Conservation (phyloP, 768 basidiomycete genomes). For the Dioszegia hungarica region DNA sequence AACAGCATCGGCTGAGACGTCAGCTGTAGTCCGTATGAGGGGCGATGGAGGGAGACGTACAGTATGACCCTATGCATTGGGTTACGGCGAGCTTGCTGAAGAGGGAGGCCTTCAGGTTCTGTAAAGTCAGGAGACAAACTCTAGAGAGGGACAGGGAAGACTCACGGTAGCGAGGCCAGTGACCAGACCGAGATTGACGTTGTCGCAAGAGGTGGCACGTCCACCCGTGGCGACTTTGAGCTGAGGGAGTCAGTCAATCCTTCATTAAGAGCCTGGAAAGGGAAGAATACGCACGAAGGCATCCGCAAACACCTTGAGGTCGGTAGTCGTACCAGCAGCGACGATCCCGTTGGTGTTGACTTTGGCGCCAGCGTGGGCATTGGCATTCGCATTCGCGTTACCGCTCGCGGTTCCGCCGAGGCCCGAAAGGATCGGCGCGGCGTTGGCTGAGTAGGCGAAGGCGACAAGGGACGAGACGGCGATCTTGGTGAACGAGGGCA, state of each 20-base stretch:
- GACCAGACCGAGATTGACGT: not conserved
- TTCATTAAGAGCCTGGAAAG: not conserved
- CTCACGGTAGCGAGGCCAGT: not conserved
- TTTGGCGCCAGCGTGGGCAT: no score
- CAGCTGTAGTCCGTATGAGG: not conserved
- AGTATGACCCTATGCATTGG: conserved; percentile 4
- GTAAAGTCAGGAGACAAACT: not conserved
- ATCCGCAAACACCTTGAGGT: conserved; percentile 5
- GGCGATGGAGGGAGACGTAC: not conserved
- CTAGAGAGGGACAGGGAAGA: not conserved
- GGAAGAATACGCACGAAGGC: conserved; percentile 7
- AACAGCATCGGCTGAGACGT: not conserved
- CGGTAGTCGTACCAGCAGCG: not conserved
- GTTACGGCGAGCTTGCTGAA: conserved; percentile 8
- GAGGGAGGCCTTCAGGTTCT: not conserved
- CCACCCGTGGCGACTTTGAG: conserved; percentile 4
- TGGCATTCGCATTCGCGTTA: no score
- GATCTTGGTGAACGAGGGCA: not conserved
- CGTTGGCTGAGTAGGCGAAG: not conserved
- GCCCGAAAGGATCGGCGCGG: no score
- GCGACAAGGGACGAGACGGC: not conserved
- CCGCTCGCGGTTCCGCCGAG: no score
- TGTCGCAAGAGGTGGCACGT: not conserved
- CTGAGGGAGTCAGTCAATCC: not conserved
- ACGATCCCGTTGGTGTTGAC: no score